These are phyloP conservation scores for Polymyxa betae DNA, from an alignment of 208 protist species.

Conservation along the genomic window DNA sequence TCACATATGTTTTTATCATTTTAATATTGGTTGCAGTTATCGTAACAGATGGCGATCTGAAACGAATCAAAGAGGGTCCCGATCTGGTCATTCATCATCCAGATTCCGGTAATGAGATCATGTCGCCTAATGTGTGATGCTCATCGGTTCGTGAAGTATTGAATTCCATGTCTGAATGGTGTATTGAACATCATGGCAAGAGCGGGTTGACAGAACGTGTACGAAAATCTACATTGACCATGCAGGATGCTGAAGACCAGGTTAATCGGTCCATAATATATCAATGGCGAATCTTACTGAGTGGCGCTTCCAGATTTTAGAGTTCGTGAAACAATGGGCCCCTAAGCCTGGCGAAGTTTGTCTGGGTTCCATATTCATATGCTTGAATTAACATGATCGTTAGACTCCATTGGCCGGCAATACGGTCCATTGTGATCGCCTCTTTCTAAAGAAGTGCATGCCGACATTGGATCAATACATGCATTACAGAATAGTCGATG, in stretches of 20 bases:
- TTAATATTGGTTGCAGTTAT: too few species aligned
- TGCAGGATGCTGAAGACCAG: not conserved
- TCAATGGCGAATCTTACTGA: not conserved
- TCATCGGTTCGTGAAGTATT: not conserved
- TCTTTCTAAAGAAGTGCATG: not conserved
- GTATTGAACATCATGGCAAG: constrained; percentile 2
- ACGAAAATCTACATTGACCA: not conserved
- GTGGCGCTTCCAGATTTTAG: not conserved
- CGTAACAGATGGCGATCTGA: not conserved
- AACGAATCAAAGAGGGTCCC: not conserved
- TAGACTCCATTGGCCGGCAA: not conserved
- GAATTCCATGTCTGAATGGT: not conserved
- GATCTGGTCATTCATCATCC: not conserved
- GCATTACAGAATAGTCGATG: not conserved
- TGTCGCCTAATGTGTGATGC: not conserved
- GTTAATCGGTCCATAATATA: not conserved
- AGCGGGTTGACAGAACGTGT: not conserved
- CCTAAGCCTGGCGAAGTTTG: not conserved
- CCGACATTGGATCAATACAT: not conserved
- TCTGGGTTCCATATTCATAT: too few species aligned
- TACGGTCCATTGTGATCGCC: not conserved
- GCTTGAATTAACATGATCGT: not conserved
- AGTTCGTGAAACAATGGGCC: not conserved
- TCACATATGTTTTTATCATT: too few species aligned
- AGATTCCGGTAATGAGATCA: not conserved